phyloP scores from a whole-genome alignment of 1,284 basidiomycete species.

The Marasmius fiardii region DNA sequence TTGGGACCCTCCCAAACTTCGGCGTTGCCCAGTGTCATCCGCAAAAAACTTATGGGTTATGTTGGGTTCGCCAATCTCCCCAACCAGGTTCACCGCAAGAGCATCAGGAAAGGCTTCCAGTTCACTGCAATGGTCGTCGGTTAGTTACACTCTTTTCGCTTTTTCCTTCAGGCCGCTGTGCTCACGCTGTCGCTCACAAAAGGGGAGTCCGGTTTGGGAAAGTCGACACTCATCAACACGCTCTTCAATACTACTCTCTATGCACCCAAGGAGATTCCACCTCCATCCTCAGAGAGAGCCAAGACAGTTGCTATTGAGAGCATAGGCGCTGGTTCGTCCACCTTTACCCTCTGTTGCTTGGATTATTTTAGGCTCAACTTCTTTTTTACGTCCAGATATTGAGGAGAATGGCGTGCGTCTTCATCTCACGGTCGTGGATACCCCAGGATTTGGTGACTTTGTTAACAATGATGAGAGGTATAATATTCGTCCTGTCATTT shows the following conservation, averaged over 20 bases:
- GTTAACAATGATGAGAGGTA: constrained; percentile 97
- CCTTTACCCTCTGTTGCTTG: constrained; percentile 17
- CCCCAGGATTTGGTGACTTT: constrained; percentile 95
- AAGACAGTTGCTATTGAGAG: constrained; percentile 96
- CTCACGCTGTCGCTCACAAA: constrained; percentile 15
- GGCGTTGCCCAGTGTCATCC: constrained; percentile 62
- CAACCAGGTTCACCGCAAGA: constrained; percentile 97
- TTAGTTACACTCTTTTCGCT: constrained; percentile 44
- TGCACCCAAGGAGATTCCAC: constrained; percentile 78
- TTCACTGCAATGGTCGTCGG: constrained; percentile 97
- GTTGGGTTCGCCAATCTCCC: constrained; percentile 87
- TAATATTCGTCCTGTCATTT: constrained; percentile 20
- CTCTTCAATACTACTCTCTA: constrained; percentile 95
- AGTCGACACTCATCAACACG: constrained; percentile 97
- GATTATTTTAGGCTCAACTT: constrained; percentile 21
- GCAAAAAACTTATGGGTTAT: constrained; percentile 91
- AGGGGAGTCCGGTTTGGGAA: constrained; percentile 97
- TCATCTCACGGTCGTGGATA: constrained; percentile 96
- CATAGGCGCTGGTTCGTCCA: constrained; percentile 83
- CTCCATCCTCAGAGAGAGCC: constrained; percentile 82
- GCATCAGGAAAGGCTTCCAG: constrained; percentile 94
- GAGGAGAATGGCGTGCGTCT: constrained; percentile 96
- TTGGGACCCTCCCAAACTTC: constrained; percentile 37
- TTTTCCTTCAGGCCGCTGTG: constrained; percentile 20
- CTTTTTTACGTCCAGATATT: constrained; percentile 69